Conservation (phyloP, 257 asterid species). For the Nicotiana benthamiana region DNA sequence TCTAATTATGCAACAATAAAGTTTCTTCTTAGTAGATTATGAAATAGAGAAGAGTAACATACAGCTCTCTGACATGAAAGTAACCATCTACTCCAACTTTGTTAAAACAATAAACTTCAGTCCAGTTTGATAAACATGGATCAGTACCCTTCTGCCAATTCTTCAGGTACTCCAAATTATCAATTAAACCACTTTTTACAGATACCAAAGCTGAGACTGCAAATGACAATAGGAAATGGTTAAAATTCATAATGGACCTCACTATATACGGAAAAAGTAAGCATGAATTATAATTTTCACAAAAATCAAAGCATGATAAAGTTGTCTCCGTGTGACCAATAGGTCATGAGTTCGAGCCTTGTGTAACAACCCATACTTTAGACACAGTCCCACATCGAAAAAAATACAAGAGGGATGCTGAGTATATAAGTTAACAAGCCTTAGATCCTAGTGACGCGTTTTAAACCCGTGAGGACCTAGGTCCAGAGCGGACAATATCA, state of each 20-base stretch:
- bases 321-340: too few relatives aligned
- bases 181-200: slow-evolving; percentile 21
- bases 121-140: slow-evolving; percentile 42
- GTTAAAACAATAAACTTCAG: slow-evolving; percentile 30
- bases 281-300: too few relatives aligned
- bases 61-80: slow-evolving; percentile 37
- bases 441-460: too few relatives aligned
- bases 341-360: too few relatives aligned
- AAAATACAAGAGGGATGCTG: too few relatives aligned
- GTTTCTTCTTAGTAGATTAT: not conserved
- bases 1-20: not conserved
- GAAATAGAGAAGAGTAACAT: slow-evolving; percentile 9
- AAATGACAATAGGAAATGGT: not conserved
- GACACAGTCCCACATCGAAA: too few relatives aligned
- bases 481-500: too few relatives aligned
- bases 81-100: slow-evolving; percentile 16
- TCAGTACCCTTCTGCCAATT: slow-evolving; percentile 29
- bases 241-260: not conserved
- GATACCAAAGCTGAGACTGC: slow-evolving; percentile 32
- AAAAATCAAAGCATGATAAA: too few relatives aligned
- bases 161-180: slow-evolving; percentile 16
- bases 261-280: not conserved
- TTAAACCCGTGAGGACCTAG: too few relatives aligned
- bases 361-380: too few relatives aligned
- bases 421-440: too few relatives aligned